Base-by-base conservation (phyloP, 495 filamentous ascomycete species). In the Antarctomyces pellizariae region DNA sequence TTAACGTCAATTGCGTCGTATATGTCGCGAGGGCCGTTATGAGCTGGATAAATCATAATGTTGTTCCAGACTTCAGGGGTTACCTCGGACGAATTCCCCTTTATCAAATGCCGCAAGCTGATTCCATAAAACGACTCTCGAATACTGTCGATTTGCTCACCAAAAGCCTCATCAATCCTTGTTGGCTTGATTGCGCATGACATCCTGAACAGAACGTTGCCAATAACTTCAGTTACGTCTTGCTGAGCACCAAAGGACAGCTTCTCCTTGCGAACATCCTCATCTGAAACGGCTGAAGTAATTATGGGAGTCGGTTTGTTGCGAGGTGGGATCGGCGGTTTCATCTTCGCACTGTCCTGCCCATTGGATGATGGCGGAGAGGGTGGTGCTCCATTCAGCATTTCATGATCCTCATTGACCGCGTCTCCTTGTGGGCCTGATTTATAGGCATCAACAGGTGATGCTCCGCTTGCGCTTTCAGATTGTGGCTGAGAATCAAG, bases 181-280 rank as follows among this genome's bases (percentile, higher is more conserved):
- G 54, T 50, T 18, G 79, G 60, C 35, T 64, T 69, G 39, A 92
- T 82, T 3, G 82, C 83, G 35, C 76, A 79, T 42, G 78, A 70
- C n/a, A 92, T 57, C 20, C 84, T 75, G 36, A 83, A 82, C 18
- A 89, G 61, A 13, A 89, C 71, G 43, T 86, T 83, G 20, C 78
- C 78, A 44, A 92, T 83, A 19, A 91, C 83, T 45, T 97, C 86
- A 6, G 75, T 82, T 4, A 91, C 86, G 52, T 97, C 86, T 52
- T 93, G 84, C 41, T 83, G 65, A 13, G 66, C 59, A 11, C 62
- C 59, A 37, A 67, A 56, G 44, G 71, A 65, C 0, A 70, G 45
- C 27, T 71, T 63, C 20, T 67, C 59, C 4, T 41, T 36, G 20
- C 35, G 30, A 15, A 35, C 25, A 6, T 23, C 7, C 2, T 31